phyloP scores from a whole-genome alignment of 208 protist genomes.

The Leishmania major region DNA sequence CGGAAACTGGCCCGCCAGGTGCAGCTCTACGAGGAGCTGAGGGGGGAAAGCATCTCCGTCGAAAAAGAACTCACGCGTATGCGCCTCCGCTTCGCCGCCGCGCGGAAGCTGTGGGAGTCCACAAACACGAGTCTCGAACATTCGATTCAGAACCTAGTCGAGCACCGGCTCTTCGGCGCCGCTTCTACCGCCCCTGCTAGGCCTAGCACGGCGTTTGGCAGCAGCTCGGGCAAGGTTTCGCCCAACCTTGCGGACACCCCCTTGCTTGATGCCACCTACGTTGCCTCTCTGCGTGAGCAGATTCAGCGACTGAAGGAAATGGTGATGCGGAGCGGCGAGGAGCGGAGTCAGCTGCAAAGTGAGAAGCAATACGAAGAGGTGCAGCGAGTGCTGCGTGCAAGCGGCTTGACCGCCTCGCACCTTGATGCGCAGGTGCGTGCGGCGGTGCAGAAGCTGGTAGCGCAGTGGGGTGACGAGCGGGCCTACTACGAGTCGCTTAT shows the following conservation, averaged over 20 bases:
- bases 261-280: conserved; percentile 24
- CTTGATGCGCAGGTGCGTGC: background rate
- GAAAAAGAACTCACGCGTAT: conserved; percentile 34
- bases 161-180: conserved; percentile 21
- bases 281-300: conserved; percentile 41
- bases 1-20: conserved; percentile 22
- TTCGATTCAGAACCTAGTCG: conserved; percentile 38
- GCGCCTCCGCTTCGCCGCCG: conserved; percentile 29
- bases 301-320: conserved; percentile 38
- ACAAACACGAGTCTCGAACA: conserved; percentile 29
- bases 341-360: conserved; percentile 21
- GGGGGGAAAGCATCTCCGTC: conserved; percentile 37
- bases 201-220: background rate
- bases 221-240: background rate
- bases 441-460: conserved; percentile 18
- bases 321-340: conserved; percentile 33
- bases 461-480: conserved; percentile 26
- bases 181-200: background rate
- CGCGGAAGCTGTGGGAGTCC: conserved; percentile 35
- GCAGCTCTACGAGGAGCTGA: conserved; percentile 31
- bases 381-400: conserved; percentile 9
- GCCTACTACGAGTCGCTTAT: conserved; percentile 23
- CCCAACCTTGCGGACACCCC: background rate
- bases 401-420: background rate
- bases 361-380: conserved; percentile 27